These are phyloP conservation scores for Leccinum obscurum DNA, from an alignment of 768 basidiomycete genomes.

Conservation along the genomic window DNA sequence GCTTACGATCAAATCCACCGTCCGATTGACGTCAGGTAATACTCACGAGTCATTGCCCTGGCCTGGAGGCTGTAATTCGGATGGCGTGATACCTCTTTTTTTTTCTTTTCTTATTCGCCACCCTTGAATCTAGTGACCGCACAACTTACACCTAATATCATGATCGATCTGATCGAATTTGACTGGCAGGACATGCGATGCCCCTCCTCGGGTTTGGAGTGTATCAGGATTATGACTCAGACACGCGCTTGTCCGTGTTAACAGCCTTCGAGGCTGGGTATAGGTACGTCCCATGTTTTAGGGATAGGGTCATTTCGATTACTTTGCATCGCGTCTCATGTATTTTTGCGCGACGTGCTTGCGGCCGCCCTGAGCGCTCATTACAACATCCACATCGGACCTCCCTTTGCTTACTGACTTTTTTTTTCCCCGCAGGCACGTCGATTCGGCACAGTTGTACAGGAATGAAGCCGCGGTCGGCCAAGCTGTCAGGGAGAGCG, in stretches of 20 bases:
- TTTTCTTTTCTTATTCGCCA: not conserved
- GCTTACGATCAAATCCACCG: slow-evolving; percentile 32
- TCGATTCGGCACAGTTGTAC: slow-evolving; percentile 75
- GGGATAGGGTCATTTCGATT: not conserved
- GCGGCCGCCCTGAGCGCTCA: slow-evolving; percentile 30
- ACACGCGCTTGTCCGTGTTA: slow-evolving; percentile 51
- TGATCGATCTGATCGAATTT: slow-evolving; percentile 7
- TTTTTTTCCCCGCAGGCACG: slow-evolving; percentile 46
- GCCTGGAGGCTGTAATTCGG: not conserved
- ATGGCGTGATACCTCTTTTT: not conserved
- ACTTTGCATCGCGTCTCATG: not conserved
- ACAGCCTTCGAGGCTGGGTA: slow-evolving; percentile 71
- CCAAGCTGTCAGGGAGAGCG: slow-evolving; percentile 56
- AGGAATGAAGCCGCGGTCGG: slow-evolving; percentile 64
- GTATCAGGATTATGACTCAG: slow-evolving; percentile 55
- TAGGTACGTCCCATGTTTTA: slow-evolving; percentile 35
- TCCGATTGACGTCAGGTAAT: slow-evolving; percentile 38
- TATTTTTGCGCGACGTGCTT: not conserved
- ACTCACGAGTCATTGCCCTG: not conserved
- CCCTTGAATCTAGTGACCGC: not conserved
- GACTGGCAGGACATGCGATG: slow-evolving; percentile 49
- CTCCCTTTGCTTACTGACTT: not conserved
- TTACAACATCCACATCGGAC: slow-evolving; percentile 3
- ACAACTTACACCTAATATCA: not conserved
- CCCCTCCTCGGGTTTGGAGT: slow-evolving; percentile 73